Evolutionary conservation across 1,139 yeast species (phyloP).

Genomic region (Lodderomyces theae): DNA sequence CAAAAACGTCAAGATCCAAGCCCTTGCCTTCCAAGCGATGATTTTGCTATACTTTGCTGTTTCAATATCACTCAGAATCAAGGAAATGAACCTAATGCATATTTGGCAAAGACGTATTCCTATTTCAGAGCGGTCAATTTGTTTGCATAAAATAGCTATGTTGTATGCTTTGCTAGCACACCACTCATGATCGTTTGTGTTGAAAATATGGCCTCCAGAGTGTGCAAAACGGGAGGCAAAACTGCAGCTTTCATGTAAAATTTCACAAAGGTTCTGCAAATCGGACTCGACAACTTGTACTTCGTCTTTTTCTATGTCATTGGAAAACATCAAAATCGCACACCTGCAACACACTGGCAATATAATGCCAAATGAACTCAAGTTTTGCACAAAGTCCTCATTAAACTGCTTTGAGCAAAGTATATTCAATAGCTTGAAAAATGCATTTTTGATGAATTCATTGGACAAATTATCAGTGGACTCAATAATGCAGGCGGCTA

Average conservation of each 20-base stretch:
- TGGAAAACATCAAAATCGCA: slow-evolving; percentile 10
- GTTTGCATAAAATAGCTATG: slow-evolving; percentile 14
- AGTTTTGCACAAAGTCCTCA: slow-evolving; percentile 5
- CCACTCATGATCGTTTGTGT: slow-evolving; percentile 19
- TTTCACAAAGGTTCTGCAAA: slow-evolving; percentile 5
- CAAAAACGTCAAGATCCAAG: slow-evolving; percentile 9
- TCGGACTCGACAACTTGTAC: background rate
- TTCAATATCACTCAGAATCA: slow-evolving; percentile 9
- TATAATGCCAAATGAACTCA: slow-evolving; percentile 9
- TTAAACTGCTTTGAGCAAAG: slow-evolving; percentile 5
- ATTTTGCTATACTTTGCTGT: slow-evolving; percentile 6
- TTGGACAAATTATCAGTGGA: slow-evolving; percentile 12
- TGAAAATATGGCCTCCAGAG: slow-evolving; percentile 5
- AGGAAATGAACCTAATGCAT: slow-evolving; percentile 9
- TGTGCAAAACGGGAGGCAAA: slow-evolving; percentile 9
- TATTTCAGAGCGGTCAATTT: background rate
- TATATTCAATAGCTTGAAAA: slow-evolving; percentile 9
- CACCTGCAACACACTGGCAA: slow-evolving; percentile 13
- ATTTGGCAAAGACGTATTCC: slow-evolving; percentile 10
- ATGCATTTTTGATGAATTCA: slow-evolving; percentile 2
- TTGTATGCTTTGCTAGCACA: slow-evolving; percentile 19
- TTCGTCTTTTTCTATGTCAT: slow-evolving; percentile 8
- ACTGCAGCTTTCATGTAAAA: slow-evolving; percentile 10
- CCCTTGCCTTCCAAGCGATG: slow-evolving; percentile 13
- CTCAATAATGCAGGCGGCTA: slow-evolving; percentile 20